These are phyloP conservation scores for Aureobasidium sp. DNA, from an alignment of 2,329 filamentous ascomycete species.

Conservation along the genomic window DNA sequence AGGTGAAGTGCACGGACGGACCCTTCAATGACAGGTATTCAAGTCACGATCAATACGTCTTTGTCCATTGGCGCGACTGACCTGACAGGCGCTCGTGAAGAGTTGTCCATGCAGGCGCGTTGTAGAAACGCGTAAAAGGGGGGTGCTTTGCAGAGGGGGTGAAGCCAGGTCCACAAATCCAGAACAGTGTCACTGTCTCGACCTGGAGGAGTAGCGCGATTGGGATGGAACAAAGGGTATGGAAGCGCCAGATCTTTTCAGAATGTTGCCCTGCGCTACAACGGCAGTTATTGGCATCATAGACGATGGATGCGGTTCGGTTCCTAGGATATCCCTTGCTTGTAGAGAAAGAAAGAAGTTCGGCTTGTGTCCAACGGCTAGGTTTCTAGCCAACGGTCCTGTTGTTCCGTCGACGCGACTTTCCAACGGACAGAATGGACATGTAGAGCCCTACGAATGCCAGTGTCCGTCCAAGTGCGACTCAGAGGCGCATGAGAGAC, in stretches of 20 bases:
- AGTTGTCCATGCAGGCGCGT: slow-evolving; percentile 14
- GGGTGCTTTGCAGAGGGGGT: neutral
- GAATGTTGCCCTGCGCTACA: slow-evolving; percentile 14
- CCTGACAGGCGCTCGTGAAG: slow-evolving; percentile 1
- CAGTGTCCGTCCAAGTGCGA: neutral
- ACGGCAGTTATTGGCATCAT: slow-evolving; percentile 5
- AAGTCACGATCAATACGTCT: slow-evolving; percentile 9
- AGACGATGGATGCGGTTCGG: neutral
- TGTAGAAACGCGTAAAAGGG: slow-evolving; percentile 15
- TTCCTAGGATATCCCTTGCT: slow-evolving; percentile 12
- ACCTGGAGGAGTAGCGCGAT: neutral
- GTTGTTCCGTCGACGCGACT: slow-evolving; percentile 10
- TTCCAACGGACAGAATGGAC: neutral
- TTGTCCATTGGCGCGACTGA: neutral
- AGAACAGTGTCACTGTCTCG: slow-evolving; percentile 1
- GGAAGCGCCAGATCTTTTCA: neutral
- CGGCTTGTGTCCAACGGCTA: slow-evolving; percentile 13
- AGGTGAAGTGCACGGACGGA: slow-evolving; percentile 13
- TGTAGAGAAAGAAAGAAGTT: neutral
- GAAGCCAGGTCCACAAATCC: neutral
- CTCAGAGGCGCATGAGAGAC: neutral
- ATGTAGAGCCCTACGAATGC: neutral
- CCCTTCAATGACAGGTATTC: slow-evolving; percentile 2
- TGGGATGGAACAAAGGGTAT: neutral
- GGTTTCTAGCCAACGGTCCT: neutral